A percentile compares a stretch with the other conserved stretches of the same genome.
These are phyloP conservation scores for Mycena floridula DNA, from an alignment of 768 basidiomycete species.

Conservation along the genomic window DNA sequence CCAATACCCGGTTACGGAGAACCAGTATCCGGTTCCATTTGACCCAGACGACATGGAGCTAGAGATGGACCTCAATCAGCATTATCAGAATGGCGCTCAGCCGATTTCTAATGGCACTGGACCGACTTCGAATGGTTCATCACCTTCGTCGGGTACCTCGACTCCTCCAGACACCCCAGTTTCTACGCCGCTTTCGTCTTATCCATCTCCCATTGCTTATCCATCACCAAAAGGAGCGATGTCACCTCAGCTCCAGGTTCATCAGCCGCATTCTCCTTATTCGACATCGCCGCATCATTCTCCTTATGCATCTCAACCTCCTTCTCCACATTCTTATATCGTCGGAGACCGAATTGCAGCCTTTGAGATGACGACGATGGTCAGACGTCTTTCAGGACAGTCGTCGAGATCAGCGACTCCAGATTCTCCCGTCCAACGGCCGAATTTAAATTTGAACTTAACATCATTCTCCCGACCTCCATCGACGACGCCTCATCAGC, in stretches of 20 bases:
- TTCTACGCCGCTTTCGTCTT: slow-evolving; percentile 40
- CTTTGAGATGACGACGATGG: slow-evolving; percentile 40
- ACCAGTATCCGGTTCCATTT: slow-evolving; percentile 36
- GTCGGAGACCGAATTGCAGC: slow-evolving; percentile 33
- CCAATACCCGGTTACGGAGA: slow-evolving; percentile 5
- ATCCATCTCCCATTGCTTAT: slow-evolving; percentile 31
- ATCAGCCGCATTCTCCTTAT: slow-evolving; percentile 35
- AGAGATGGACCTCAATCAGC: slow-evolving; percentile 46
- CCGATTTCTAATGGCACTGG: slow-evolving; percentile 19
- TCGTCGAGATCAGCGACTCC: slow-evolving; percentile 9
- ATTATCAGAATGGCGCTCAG: slow-evolving; percentile 13
- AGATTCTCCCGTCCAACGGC: slow-evolving; percentile 1
- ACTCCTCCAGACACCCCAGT: slow-evolving; percentile 46
- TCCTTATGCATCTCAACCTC: slow-evolving; percentile 26
- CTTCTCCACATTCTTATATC: slow-evolving; percentile 20
- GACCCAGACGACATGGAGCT: slow-evolving; percentile 83
- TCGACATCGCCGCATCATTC: slow-evolving; percentile 9
- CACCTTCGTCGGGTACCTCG: slow-evolving; percentile 35
- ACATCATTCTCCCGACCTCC: slow-evolving; percentile 23
- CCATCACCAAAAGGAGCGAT: background rate
- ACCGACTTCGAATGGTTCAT: slow-evolving; percentile 18
- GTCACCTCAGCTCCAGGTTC: slow-evolving; percentile 19
- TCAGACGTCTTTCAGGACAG: too few species aligned
- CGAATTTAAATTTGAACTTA: slow-evolving; percentile 17
- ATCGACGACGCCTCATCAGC: slow-evolving; percentile 4